Evolutionary conservation across 345 rosid species (phyloP).

Genomic region (Acer campestre): DNA sequence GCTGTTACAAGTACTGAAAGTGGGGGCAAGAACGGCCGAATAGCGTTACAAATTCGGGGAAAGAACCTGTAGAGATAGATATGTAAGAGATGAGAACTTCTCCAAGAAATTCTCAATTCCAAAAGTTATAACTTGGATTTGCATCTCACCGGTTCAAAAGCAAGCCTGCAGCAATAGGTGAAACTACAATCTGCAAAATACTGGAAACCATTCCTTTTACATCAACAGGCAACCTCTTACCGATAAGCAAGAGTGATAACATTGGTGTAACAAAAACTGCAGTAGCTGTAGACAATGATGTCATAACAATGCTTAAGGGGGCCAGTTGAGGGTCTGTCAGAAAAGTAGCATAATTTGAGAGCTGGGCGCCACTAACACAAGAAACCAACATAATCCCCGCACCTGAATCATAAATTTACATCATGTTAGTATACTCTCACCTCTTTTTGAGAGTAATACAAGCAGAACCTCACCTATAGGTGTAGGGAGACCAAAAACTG

Average conservation of each 20-base stretch:
- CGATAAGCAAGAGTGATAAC: constrained; percentile 80
- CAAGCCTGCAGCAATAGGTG: constrained; percentile 83
- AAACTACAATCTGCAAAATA: constrained; percentile 82
- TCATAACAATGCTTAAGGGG: constrained; percentile 94
- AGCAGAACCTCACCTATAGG: constrained; percentile 56
- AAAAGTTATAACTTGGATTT: background rate
- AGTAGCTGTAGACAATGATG: constrained; percentile 83
- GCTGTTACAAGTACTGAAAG: constrained; percentile 85
- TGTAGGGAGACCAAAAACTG: constrained; percentile 76
- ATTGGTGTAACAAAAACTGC: constrained; percentile 85
- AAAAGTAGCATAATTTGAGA: constrained; percentile 91
- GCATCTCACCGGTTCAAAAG: constrained; percentile 69
- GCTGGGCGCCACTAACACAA: constrained; percentile 97
- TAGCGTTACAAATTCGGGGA: constrained; percentile 61
- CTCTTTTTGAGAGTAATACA: constrained; percentile 10
- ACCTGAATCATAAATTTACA: constrained; percentile 43
- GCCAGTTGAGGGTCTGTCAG: constrained; percentile 82
- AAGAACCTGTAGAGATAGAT: constrained; percentile 56
- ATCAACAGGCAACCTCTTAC: constrained; percentile 89
- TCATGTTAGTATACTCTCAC: constrained; percentile 10
- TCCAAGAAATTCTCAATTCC: constrained; percentile 12
- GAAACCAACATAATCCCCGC: constrained; percentile 96
- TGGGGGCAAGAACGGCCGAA: constrained; percentile 71
- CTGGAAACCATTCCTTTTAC: constrained; percentile 91
- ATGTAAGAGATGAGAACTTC: constrained; percentile 6